A percentile compares a stretch with the other conserved stretches of the same genome.
phyloP scores from a whole-genome alignment of 73 alveolate species.

The Paramecium octaurelia region DNA sequence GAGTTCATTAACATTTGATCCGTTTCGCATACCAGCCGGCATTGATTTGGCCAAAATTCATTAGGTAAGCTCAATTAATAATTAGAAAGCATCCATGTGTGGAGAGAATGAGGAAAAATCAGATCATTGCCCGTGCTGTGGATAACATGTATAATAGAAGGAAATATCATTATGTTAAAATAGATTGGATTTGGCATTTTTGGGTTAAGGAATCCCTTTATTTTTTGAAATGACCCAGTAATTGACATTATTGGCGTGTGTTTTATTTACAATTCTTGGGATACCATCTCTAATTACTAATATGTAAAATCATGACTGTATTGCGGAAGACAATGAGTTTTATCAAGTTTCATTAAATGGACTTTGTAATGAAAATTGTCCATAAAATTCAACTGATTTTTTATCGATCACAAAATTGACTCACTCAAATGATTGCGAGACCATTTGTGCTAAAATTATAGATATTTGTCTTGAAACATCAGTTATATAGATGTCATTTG shows the following conservation, averaged over 20 bases:
- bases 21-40: not conserved
- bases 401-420: not conserved
- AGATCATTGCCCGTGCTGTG: not conserved
- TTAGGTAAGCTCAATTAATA: not conserved
- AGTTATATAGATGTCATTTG: not conserved
- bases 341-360: not conserved
- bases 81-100: not conserved
- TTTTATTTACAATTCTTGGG: not conserved
- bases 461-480: not conserved
- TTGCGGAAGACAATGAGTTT: not conserved
- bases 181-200: not conserved
- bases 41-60: not conserved
- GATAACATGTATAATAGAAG: not conserved
- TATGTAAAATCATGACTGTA: not conserved
- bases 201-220: conserved; percentile 23
- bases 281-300: not conserved
- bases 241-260: not conserved
- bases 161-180: not conserved
- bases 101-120: not conserved
- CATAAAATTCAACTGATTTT: not conserved
- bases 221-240: conserved; percentile 21
- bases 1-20: not conserved
- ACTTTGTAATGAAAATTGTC: not conserved
- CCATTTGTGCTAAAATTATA: not conserved
- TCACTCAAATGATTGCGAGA: not conserved